These are phyloP conservation scores for Aspergillus amoenus DNA, from an alignment of 2,329 filamentous ascomycete species.

Conservation along the genomic window DNA sequence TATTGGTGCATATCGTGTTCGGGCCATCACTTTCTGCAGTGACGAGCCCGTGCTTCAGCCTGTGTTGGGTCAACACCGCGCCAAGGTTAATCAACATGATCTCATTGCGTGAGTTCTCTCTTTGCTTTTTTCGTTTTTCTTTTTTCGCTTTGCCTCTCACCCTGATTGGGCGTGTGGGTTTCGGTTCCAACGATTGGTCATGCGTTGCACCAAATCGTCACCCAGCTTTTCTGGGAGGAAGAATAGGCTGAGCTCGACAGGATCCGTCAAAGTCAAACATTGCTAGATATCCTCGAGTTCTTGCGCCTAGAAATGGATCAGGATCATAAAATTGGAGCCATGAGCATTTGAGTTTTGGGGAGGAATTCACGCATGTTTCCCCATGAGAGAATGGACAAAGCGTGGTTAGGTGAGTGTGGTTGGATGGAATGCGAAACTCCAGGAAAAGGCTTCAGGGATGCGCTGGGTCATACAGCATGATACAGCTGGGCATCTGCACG, in stretches of 20 bases:
- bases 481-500: slow-evolving; percentile 9
- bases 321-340: not conserved
- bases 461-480: slow-evolving; percentile 16
- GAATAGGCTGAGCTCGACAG: not conserved
- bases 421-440: not conserved
- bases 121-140: slow-evolving; percentile 2
- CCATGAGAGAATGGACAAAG: not conserved
- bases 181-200: not conserved
- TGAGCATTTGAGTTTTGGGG: not conserved
- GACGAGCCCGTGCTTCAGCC: slow-evolving; percentile 21
- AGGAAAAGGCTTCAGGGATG: slow-evolving; percentile 4
- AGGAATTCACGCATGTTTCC: not conserved
- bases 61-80: slow-evolving; percentile 13
- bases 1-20: slow-evolving; percentile 19
- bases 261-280: not conserved
- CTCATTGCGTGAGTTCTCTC: slow-evolving; percentile 11
- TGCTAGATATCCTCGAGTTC: not conserved
- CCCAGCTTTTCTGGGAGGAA: not conserved
- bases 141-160: slow-evolving; percentile 2
- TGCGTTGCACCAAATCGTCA: not conserved
- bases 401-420: not conserved
- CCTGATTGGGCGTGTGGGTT: not conserved
- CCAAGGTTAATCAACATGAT: slow-evolving; percentile 15
- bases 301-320: not conserved
- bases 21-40: slow-evolving; percentile 19